A percentile compares a stretch with the other conserved stretches of the same genome.
Evolutionary conservation across 1,284 basidiomycete species (phyloP).

Genomic region (Pterulicium gracile): DNA sequence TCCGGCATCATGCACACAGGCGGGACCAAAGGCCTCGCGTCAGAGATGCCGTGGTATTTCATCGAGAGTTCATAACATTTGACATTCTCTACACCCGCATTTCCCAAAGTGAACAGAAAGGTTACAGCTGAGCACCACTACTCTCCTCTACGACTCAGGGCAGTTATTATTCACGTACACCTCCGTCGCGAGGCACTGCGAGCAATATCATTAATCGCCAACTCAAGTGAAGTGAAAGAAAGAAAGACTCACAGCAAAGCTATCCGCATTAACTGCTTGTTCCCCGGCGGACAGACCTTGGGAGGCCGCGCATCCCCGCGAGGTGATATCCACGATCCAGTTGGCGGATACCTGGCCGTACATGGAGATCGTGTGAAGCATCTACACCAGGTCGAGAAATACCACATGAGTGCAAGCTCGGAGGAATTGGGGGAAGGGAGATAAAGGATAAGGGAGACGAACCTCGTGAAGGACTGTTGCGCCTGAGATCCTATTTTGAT

Average conservation of each 20-base stretch:
- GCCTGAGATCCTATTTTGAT: not conserved
- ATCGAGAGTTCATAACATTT: too few species aligned
- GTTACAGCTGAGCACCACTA: too few species aligned
- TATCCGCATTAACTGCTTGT: slow-evolving; percentile 1
- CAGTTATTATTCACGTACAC: not conserved
- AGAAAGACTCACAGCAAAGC: not conserved
- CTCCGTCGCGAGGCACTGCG: slow-evolving; percentile 1
- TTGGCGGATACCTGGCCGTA: not conserved
- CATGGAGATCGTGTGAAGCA: not conserved
- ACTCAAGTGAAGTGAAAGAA: not conserved
- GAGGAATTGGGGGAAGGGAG: too few species aligned
- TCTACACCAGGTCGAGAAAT: not conserved
- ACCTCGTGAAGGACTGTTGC: slow-evolving; percentile 1
- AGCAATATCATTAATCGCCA: not conserved
- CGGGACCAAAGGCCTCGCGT: too few species aligned
- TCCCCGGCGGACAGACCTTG: not conserved
- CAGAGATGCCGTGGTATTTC: too few species aligned
- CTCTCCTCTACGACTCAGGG: too few species aligned
- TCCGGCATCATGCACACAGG: too few species aligned
- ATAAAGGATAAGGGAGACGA: not conserved
- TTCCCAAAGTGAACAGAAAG: too few species aligned
- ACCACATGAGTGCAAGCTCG: not conserved
- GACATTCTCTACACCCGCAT: too few species aligned
- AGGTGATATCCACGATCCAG: not conserved
- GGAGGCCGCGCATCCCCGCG: not conserved